Conservation (phyloP, 768 basidiomycete genomes). For the Amanita subjunquillea region DNA sequence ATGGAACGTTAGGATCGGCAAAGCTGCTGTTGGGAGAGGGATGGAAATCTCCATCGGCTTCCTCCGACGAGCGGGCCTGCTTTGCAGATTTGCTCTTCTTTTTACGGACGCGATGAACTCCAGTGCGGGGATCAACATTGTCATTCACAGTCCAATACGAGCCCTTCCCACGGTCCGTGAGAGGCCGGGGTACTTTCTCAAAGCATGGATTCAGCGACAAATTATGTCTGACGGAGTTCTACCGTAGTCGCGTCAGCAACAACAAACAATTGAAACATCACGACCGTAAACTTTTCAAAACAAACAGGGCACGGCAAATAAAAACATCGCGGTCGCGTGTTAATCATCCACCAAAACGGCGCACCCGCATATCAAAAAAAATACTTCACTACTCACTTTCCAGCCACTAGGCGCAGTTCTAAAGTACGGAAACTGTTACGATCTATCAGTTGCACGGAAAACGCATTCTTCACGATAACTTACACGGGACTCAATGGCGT, state of each 20-base stretch:
- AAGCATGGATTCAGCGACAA: slow-evolving; percentile 86
- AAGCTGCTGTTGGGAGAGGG: slow-evolving; percentile 33
- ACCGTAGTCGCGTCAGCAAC: slow-evolving; percentile 17
- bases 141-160: slow-evolving; percentile 92
- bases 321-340: slow-evolving; percentile 52
- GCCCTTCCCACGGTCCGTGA: slow-evolving; percentile 85
- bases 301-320: slow-evolving; percentile 56
- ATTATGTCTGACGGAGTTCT: slow-evolving; percentile 91
- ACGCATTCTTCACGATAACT: slow-evolving; percentile 17
- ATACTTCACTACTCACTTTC: slow-evolving; percentile 52
- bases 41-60: slow-evolving; percentile 58
- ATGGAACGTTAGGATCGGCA: slow-evolving; percentile 45
- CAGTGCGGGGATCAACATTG: slow-evolving; percentile 81
- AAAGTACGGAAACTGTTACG: slow-evolving; percentile 75
- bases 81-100: slow-evolving; percentile 63
- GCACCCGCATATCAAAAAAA: background rate
- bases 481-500: slow-evolving; percentile 83
- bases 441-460: slow-evolving; percentile 9
- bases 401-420: slow-evolving; percentile 81
- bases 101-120: slow-evolving; percentile 82
- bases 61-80: slow-evolving; percentile 35
- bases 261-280: slow-evolving; percentile 12
- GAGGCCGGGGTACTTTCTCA: slow-evolving; percentile 84
- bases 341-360: slow-evolving; percentile 6
- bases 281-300: slow-evolving; percentile 28